phyloP scores from a whole-genome alignment of 2,329 filamentous ascomycete genomes.

The Penicillium sclerotigenum region DNA sequence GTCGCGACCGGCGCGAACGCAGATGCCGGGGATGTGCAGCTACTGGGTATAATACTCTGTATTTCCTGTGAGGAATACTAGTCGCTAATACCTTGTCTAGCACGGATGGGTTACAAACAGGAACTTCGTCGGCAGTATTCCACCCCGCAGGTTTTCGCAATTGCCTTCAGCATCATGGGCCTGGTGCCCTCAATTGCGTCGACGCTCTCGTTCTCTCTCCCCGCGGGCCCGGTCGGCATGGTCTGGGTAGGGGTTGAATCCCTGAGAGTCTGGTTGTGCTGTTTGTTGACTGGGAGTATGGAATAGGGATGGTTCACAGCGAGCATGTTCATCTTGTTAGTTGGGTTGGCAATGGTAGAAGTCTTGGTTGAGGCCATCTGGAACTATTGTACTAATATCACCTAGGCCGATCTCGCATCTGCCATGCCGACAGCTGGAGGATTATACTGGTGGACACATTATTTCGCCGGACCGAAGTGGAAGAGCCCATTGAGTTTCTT shows the following conservation, averaged over 20 bases:
- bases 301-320: slow-evolving; percentile 52
- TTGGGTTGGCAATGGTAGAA: slow-evolving; percentile 56
- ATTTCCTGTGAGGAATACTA: background rate
- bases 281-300: background rate
- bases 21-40: background rate
- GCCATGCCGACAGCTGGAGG: slow-evolving; percentile 60
- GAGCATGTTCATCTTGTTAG: slow-evolving; percentile 56
- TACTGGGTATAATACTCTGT: background rate
- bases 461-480: slow-evolving; percentile 54
- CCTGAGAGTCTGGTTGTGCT: background rate
- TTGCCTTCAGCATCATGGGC: slow-evolving; percentile 61
- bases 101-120: slow-evolving; percentile 53
- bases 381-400: background rate
- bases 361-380: background rate
- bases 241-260: slow-evolving; percentile 50
- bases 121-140: slow-evolving; percentile 61
- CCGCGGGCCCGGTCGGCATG: slow-evolving; percentile 59
- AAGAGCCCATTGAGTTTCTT: slow-evolving; percentile 58
- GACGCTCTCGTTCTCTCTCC: slow-evolving; percentile 57
- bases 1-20: background rate
- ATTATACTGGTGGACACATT: slow-evolving; percentile 60
- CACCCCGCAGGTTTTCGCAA: slow-evolving; percentile 61
- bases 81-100: slow-evolving; percentile 17
- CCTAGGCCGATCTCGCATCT: slow-evolving; percentile 50
- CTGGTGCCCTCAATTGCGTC: slow-evolving; percentile 60